Percentiles rank a stretch among this genome's conserved stretches.
Evolutionary conservation across 1,284 basidiomycete genomes (phyloP).

Genomic region (Ustilago curta): DNA sequence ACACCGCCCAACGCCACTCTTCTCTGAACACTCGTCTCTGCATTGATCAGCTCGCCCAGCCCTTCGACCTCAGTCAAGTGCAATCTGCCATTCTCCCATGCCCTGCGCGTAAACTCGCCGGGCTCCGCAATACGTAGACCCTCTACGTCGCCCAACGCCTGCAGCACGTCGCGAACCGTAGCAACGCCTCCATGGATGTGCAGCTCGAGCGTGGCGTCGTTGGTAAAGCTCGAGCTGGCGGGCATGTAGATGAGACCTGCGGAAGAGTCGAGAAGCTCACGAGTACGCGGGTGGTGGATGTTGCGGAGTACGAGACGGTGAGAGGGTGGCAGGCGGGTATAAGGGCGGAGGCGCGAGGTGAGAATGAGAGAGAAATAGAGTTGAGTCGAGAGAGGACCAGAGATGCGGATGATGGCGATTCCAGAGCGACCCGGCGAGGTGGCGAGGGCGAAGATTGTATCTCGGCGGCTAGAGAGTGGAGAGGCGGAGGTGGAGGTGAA

Average conservation of each 20-base stretch:
- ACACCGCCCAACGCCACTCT: constrained; percentile 78
- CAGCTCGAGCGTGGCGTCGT: constrained; percentile 83
- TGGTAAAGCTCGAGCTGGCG: constrained; percentile 81
- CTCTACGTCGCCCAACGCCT: constrained; percentile 71
- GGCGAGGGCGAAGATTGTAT: constrained; percentile 86
- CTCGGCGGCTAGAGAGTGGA: not conserved
- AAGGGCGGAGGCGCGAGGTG: constrained; percentile 12
- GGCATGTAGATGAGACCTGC: constrained; percentile 81
- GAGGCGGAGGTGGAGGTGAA: not conserved
- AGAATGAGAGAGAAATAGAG: constrained; percentile 76
- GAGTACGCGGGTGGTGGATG: constrained; percentile 76
- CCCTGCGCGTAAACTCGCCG: constrained; percentile 87
- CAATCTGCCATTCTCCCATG: constrained; percentile 80
- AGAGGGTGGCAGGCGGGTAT: constrained; percentile 70
- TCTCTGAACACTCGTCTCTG: constrained; percentile 84
- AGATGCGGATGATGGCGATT: constrained; percentile 82
- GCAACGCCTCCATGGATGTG: constrained; percentile 89
- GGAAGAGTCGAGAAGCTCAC: constrained; percentile 80
- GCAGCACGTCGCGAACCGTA: constrained; percentile 78
- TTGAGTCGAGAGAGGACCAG: constrained; percentile 77
- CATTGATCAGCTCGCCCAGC: constrained; percentile 82
- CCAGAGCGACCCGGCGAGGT: constrained; percentile 85
- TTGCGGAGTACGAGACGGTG: constrained; percentile 79
- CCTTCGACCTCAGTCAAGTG: constrained; percentile 88
- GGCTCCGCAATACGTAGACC: constrained; percentile 80